Evolutionary conservation across 306 rosid genomes (phyloP).

Genomic region (Cicer bijugum): DNA sequence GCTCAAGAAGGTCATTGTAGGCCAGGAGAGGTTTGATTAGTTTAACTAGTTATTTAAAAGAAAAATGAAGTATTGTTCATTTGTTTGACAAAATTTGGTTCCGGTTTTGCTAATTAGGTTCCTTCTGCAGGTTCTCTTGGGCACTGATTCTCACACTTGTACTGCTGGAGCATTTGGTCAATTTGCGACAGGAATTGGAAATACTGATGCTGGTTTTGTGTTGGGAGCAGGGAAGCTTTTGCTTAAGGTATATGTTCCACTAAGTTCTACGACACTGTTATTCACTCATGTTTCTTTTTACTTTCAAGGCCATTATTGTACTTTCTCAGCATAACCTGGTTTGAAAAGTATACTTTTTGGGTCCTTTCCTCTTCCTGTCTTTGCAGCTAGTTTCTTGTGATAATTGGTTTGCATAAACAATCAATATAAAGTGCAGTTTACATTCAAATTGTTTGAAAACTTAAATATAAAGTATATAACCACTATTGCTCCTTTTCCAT

Average conservation of each 20-base stretch:
- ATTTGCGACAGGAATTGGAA: slow-evolving; percentile 95
- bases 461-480: background rate
- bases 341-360: background rate
- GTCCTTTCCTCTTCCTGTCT: slow-evolving; percentile 1
- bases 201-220: slow-evolving; percentile 93
- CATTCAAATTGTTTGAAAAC: background rate
- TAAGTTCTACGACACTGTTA: slow-evolving; percentile 5
- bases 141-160: slow-evolving; percentile 97
- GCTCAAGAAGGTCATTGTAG: slow-evolving; percentile 99
- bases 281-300: slow-evolving; percentile 20
- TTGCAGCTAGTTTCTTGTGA: slow-evolving; percentile 1
- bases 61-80: slow-evolving; percentile 14
- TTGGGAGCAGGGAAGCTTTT: slow-evolving; percentile 88
- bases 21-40: slow-evolving; percentile 86
- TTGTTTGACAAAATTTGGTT: slow-evolving; percentile 33
- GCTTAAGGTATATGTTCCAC: slow-evolving; percentile 67
- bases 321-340: background rate
- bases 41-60: slow-evolving; percentile 35
- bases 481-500: background rate
- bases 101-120: slow-evolving; percentile 33
- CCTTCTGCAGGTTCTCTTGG: slow-evolving; percentile 73
- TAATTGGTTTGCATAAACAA: slow-evolving; percentile 10
- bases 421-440: background rate
- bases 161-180: slow-evolving; percentile 99
- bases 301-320: slow-evolving; percentile 1